These are phyloP conservation scores for Geoglossum cookeanum DNA, from an alignment of 2,329 filamentous ascomycete genomes.

Conservation along the genomic window DNA sequence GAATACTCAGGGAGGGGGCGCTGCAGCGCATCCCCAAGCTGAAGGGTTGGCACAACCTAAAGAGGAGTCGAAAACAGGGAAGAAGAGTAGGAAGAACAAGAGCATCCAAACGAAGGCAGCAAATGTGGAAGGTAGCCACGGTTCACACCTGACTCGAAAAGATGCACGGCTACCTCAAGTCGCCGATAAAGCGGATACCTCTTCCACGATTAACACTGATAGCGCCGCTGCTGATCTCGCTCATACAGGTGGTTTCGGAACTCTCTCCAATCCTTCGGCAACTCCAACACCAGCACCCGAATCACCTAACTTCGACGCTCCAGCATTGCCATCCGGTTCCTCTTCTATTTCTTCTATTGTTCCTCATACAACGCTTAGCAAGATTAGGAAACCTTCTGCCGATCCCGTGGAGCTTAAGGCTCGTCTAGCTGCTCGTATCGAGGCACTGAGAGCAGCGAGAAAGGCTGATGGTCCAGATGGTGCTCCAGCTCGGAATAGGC, in stretches of 20 bases:
- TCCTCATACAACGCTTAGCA: conserved; percentile 18
- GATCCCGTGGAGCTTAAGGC: conserved; percentile 59
- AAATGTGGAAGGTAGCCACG: neutral
- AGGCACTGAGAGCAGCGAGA: conserved; percentile 63
- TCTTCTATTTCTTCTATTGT: conserved; percentile 53
- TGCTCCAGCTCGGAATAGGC: conserved; percentile 63
- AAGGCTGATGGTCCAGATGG: conserved; percentile 76
- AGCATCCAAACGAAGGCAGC: conserved; percentile 9
- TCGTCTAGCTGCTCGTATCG: conserved; percentile 65
- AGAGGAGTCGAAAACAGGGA: conserved; percentile 3
- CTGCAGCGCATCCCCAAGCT: conserved; percentile 9
- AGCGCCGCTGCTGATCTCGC: conserved; percentile 19
- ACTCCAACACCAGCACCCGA: conserved; percentile 32
- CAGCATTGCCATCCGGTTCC: conserved; percentile 30
- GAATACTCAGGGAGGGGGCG: conserved; percentile 13
- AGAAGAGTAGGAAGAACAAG: conserved; percentile 15
- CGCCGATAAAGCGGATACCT: conserved; percentile 8
- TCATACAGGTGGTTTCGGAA: conserved; percentile 28
- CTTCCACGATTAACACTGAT: conserved; percentile 12
- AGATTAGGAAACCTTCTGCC: conserved; percentile 42
- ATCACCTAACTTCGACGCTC: conserved; percentile 37
- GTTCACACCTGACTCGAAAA: conserved; percentile 6
- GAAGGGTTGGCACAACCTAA: neutral
- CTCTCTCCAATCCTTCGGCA: conserved; percentile 19
- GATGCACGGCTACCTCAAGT: conserved; percentile 13